Conservation (phyloP, 495 filamentous ascomycete genomes). For the Parathielavia appendiculata region DNA sequence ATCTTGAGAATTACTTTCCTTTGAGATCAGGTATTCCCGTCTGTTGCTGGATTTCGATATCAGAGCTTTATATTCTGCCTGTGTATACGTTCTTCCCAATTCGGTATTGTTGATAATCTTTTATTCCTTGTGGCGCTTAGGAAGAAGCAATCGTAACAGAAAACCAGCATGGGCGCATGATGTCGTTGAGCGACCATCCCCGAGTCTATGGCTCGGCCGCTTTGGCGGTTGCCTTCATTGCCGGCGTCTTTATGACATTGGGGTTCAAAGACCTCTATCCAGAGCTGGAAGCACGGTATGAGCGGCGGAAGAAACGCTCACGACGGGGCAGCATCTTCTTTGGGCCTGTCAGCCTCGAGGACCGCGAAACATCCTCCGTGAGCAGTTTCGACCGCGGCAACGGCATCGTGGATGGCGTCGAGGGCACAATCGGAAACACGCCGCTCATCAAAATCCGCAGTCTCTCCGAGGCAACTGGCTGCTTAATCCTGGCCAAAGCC, state of each 20-base stretch:
- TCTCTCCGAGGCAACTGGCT: constrained; percentile 85
- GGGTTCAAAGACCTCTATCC: constrained; percentile 71
- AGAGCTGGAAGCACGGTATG: constrained; percentile 58
- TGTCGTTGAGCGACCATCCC: constrained; percentile 53
- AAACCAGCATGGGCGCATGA: constrained; percentile 16
- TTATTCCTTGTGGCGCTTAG: not conserved
- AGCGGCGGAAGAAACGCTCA: constrained; percentile 33
- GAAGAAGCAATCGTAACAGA: not conserved
- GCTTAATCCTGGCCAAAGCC: constrained; percentile 88
- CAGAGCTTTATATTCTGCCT: not conserved
- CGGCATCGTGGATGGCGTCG: constrained; percentile 63
- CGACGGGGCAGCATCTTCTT: constrained; percentile 36
- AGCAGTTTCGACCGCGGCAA: constrained; percentile 18
- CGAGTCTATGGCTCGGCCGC: constrained; percentile 52
- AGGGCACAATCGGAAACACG: constrained; percentile 91
- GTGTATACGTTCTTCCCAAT: not conserved
- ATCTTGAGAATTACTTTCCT: not conserved
- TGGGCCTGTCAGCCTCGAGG: constrained; percentile 48
- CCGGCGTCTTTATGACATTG: constrained; percentile 66
- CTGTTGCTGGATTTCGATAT: not conserved
- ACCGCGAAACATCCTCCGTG: constrained; percentile 36
- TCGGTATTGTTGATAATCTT: not conserved
- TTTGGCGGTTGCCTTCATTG: constrained; percentile 63
- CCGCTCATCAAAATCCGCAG: constrained; percentile 83
- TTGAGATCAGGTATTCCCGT: not conserved